A percentile compares a stretch with the other conserved stretches of the same genome.
Evolutionary conservation across 495 filamentous ascomycete species (phyloP).

Genomic region (Aspergillus heteromorphus): DNA sequence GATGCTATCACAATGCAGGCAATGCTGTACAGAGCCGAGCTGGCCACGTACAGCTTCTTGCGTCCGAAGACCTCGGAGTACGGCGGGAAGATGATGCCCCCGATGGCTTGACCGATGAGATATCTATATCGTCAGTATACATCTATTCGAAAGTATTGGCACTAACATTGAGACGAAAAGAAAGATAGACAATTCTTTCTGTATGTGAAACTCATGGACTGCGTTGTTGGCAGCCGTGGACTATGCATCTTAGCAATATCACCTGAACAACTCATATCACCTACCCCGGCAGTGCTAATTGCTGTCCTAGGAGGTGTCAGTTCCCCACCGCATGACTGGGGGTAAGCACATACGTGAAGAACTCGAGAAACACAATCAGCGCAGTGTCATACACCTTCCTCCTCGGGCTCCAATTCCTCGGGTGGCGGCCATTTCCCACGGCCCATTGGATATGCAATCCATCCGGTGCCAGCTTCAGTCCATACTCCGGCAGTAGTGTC

Average conservation of each 20-base stretch:
- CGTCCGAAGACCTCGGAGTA: slow-evolving; percentile 50
- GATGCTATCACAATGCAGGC: slow-evolving; percentile 40
- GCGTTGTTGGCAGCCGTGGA: slow-evolving; percentile 32
- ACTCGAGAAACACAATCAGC: slow-evolving; percentile 36
- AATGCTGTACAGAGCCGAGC: slow-evolving; percentile 35
- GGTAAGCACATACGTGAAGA: slow-evolving; percentile 31
- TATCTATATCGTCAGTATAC: slow-evolving; percentile 27
- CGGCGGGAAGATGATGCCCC: slow-evolving; percentile 46
- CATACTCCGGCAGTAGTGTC: slow-evolving; percentile 11
- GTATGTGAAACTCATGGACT: slow-evolving; percentile 24
- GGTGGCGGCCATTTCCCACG: slow-evolving; percentile 30
- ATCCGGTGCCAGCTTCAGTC: slow-evolving; percentile 33
- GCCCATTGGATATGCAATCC: slow-evolving; percentile 35
- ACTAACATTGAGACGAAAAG: slow-evolving; percentile 35
- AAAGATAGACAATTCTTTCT: slow-evolving; percentile 29
- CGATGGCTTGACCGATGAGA: slow-evolving; percentile 45
- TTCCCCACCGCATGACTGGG: neutral
- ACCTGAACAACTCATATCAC: slow-evolving; percentile 7
- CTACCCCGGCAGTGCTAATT: slow-evolving; percentile 37
- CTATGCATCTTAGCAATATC: slow-evolving; percentile 12
- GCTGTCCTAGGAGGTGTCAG: slow-evolving; percentile 26
- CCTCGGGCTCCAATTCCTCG: slow-evolving; percentile 32
- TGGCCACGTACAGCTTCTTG: slow-evolving; percentile 44
- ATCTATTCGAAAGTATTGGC: neutral
- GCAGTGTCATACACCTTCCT: slow-evolving; percentile 33